A percentile compares a stretch with the other conserved stretches of the same genome.
These are phyloP conservation scores for Firmiana major DNA, from an alignment of 345 rosid species.

Conservation along the genomic window DNA sequence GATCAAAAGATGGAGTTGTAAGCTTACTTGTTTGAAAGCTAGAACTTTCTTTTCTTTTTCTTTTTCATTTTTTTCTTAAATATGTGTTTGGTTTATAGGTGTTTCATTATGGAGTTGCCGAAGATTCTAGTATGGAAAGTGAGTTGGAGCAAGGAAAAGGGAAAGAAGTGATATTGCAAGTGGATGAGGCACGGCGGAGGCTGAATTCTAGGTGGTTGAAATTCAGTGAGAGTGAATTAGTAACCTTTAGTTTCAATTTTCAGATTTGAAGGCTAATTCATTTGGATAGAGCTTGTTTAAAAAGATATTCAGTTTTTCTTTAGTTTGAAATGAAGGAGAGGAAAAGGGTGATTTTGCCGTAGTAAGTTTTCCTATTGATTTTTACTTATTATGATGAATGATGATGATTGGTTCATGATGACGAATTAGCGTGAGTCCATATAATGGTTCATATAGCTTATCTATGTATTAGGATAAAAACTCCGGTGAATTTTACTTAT, in stretches of 20 bases:
- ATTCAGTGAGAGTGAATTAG: background rate
- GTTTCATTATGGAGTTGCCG: slow-evolving; percentile 62
- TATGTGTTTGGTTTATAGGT: slow-evolving; percentile 34
- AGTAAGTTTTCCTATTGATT: background rate
- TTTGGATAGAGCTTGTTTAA: background rate
- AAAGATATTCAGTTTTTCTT: background rate
- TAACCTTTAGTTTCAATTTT: background rate
- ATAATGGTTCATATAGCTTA: too few relatives aligned
- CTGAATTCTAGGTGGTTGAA: slow-evolving; percentile 63
- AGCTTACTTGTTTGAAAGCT: background rate
- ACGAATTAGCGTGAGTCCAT: too few relatives aligned
- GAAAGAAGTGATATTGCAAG: slow-evolving; percentile 42
- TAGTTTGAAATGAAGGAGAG: background rate
- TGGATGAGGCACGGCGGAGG: slow-evolving; percentile 66
- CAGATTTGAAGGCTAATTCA: background rate
- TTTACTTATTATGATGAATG: background rate
- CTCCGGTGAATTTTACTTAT: too few relatives aligned
- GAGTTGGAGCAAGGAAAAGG: slow-evolving; percentile 38
- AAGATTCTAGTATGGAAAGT: slow-evolving; percentile 33
- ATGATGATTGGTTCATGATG: too few relatives aligned
- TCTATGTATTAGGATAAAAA: too few relatives aligned
- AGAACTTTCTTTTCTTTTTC: background rate
- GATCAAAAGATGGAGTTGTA: slow-evolving; percentile 70
- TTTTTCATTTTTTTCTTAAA: background rate
- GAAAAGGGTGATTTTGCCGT: background rate